Conservation (phyloP, 2,329 filamentous ascomycete genomes). For the Botrytis deweyae region DNA sequence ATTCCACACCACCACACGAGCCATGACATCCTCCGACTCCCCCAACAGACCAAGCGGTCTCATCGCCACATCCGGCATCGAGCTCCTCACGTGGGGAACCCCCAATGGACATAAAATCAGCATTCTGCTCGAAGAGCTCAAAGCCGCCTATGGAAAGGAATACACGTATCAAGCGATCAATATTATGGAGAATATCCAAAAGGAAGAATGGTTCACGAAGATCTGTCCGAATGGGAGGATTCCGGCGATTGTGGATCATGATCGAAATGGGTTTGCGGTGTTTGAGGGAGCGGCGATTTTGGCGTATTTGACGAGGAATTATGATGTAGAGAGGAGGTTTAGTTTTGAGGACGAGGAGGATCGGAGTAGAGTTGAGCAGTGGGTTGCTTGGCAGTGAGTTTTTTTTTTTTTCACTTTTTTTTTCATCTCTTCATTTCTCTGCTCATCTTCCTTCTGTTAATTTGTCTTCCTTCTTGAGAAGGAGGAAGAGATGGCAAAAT, state of each 20-base stretch:
- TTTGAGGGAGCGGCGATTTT: slow-evolving; percentile 77
- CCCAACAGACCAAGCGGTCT: slow-evolving; percentile 50
- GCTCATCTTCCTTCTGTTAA: background rate
- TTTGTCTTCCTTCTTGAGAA: background rate
- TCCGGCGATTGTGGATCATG: slow-evolving; percentile 65
- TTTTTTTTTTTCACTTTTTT: background rate
- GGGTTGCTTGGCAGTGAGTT: slow-evolving; percentile 60
- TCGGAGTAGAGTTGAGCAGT: slow-evolving; percentile 52
- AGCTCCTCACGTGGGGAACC: slow-evolving; percentile 59
- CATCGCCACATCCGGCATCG: slow-evolving; percentile 62
- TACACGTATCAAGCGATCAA: slow-evolving; percentile 61
- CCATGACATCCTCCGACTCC: slow-evolving; percentile 33
- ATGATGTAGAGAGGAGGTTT: slow-evolving; percentile 68
- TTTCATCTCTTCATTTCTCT: background rate
- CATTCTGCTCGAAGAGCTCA: slow-evolving; percentile 65
- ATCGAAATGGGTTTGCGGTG: slow-evolving; percentile 59
- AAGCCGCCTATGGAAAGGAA: slow-evolving; percentile 60
- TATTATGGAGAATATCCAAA: slow-evolving; percentile 62
- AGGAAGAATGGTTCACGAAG: slow-evolving; percentile 64
- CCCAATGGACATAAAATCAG: slow-evolving; percentile 57
- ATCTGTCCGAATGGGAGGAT: slow-evolving; percentile 65
- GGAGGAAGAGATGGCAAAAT: rapidly evolving
- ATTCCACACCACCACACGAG: background rate
- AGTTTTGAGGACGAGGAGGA: slow-evolving; percentile 56
- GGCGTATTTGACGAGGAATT: slow-evolving; percentile 69